Conservation (phyloP, 164 flowering plant species). For the Berberis thunbergii region DNA sequence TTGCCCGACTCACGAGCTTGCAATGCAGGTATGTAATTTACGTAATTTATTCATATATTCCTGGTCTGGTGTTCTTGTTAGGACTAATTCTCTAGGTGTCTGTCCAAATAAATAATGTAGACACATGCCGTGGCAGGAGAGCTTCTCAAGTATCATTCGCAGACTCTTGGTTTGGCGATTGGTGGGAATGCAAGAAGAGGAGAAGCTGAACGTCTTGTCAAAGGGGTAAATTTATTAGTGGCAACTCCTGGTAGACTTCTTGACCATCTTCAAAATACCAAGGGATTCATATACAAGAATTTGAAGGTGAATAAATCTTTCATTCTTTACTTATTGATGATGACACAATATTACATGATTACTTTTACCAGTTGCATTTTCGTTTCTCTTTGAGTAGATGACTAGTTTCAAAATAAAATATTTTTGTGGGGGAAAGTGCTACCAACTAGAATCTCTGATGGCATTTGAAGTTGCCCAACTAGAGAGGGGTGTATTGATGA, state of each 20-base stretch:
- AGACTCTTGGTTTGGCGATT: constrained; percentile 78
- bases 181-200: constrained; percentile 79
- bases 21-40: constrained; percentile 61
- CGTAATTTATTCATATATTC: not conserved
- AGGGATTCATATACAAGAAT: constrained; percentile 74
- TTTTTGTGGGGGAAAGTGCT: no score
- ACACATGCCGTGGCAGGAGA: constrained; percentile 93
- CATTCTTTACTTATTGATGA: not conserved
- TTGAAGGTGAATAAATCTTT: constrained; percentile 42
- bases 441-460: no score
- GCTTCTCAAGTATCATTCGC: constrained; percentile 81
- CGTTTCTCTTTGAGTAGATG: no score
- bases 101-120: constrained; percentile 23
- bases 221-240: constrained; percentile 81
- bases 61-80: not conserved
- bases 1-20: constrained; percentile 98
- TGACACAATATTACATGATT: not conserved
- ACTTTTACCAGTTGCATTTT: no score
- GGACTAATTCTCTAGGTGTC: not conserved
- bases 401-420: no score
- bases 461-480: no score
- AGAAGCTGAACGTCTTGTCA: constrained; percentile 83
- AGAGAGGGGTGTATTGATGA: no score
- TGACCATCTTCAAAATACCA: constrained; percentile 90
- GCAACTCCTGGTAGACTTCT: constrained; percentile 96